phyloP scores from a whole-genome alignment of 208 protist species.

The Endotrypanum monterogeii region DNA sequence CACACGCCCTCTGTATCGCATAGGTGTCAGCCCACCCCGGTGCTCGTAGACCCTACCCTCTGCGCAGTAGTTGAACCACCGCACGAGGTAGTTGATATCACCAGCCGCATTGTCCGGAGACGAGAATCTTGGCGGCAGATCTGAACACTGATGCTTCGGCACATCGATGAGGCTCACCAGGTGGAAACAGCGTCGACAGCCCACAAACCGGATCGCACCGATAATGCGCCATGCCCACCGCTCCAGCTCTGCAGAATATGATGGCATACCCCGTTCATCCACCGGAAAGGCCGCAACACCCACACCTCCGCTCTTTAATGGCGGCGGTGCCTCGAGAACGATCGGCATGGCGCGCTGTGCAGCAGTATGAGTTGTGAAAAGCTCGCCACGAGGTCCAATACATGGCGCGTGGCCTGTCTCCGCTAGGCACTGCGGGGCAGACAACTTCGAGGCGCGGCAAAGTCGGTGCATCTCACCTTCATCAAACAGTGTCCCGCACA shows the following conservation, averaged over 20 bases:
- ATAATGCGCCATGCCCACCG: slow-evolving; percentile 77
- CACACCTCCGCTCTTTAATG: slow-evolving; percentile 11
- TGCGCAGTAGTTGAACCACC: slow-evolving; percentile 40
- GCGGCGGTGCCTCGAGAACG: slow-evolving; percentile 17
- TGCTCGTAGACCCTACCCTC: slow-evolving; percentile 40
- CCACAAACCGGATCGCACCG: slow-evolving; percentile 46
- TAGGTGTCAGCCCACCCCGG: slow-evolving; percentile 35
- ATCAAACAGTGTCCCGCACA: slow-evolving; percentile 66
- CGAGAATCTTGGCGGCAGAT: slow-evolving; percentile 21
- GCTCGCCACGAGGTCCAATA: slow-evolving; percentile 63
- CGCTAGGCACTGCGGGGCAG: slow-evolving; percentile 18
- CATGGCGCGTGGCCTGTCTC: slow-evolving; percentile 1
- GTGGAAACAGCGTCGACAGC: slow-evolving; percentile 52
- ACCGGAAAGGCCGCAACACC: slow-evolving; percentile 21
- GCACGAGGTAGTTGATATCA: slow-evolving; percentile 40
- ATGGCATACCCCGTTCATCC: neutral
- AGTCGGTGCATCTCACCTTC: slow-evolving; percentile 41
- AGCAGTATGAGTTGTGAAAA: slow-evolving; percentile 55
- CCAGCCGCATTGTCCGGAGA: slow-evolving; percentile 26
- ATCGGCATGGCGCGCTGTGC: slow-evolving; percentile 31
- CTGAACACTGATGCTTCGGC: slow-evolving; percentile 42
- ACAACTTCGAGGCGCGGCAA: slow-evolving; percentile 26
- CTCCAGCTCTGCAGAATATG: slow-evolving; percentile 39
- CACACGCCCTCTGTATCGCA: slow-evolving; percentile 25
- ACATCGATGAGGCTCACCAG: slow-evolving; percentile 58